These are phyloP conservation scores for Aspergillus clavatus DNA, from an alignment of 2,329 filamentous ascomycete species.

Conservation along the genomic window DNA sequence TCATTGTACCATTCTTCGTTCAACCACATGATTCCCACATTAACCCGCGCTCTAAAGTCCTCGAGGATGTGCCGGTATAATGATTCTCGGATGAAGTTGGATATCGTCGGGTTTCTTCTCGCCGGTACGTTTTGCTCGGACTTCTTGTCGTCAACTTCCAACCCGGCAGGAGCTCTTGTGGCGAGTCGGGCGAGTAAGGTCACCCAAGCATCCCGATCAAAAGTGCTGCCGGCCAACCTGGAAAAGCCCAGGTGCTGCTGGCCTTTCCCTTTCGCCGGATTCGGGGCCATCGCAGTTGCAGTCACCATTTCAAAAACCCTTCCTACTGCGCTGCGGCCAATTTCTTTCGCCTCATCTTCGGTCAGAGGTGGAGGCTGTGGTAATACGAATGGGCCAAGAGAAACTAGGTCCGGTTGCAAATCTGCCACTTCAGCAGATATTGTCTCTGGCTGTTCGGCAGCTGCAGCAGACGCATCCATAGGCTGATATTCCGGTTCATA, in stretches of 20 bases:
- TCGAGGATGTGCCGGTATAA: conserved; percentile 84
- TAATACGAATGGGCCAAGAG: conserved; percentile 72
- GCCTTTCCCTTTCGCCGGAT: conserved; percentile 46
- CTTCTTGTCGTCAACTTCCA: conserved; percentile 50
- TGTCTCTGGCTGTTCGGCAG: conserved; percentile 55
- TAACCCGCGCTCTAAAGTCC: conserved; percentile 85
- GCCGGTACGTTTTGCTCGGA: conserved; percentile 22
- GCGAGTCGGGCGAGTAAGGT: conserved; percentile 81
- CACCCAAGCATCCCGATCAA: conserved; percentile 85
- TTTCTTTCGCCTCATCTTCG: conserved; percentile 64
- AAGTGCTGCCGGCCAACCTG: conserved; percentile 75
- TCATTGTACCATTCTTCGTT: conserved; percentile 99
- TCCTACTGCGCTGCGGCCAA: conserved; percentile 68
- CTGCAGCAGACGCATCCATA: conserved; percentile 49
- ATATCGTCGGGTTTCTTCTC: conserved; percentile 34
- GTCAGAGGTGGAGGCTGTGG: conserved; percentile 71
- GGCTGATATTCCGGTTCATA: conserved; percentile 85
- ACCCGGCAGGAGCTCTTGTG: conserved; percentile 67
- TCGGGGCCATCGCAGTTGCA: conserved; percentile 62
- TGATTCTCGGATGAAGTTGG: conserved; percentile 69
- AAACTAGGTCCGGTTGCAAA: conserved; percentile 54
- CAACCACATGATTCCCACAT: conserved; percentile 87
- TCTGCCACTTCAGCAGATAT: conserved; percentile 72
- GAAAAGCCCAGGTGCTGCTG: conserved; percentile 68
- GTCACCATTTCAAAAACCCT: conserved; percentile 76